These are phyloP conservation scores for Psilocybe mexicana DNA, from an alignment of 1,284 basidiomycete species.

Conservation along the genomic window DNA sequence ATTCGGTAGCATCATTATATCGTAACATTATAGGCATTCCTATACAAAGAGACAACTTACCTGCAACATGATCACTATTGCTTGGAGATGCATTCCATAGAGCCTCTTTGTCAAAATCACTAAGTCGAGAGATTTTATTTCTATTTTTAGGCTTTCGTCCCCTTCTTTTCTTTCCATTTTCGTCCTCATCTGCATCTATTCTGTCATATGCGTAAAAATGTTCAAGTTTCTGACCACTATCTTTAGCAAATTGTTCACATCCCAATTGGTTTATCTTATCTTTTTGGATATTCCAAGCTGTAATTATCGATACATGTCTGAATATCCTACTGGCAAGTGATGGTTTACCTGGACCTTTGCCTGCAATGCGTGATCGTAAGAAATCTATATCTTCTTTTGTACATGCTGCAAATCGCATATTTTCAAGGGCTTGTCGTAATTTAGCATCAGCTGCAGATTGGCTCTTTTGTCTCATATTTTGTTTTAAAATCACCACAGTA, in stretches of 20 bases:
- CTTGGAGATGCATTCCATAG: conserved; percentile 14
- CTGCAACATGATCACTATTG: conserved; percentile 14
- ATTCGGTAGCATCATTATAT: conserved; percentile 36
- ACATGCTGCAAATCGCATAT: conserved; percentile 34
- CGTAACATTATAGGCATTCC: conserved; percentile 42
- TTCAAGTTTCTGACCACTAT: conserved; percentile 23
- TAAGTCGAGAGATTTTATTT: neutral
- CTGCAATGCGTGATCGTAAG: conserved; percentile 22
- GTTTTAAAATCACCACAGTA: conserved; percentile 33
- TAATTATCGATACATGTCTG: conserved; percentile 36
- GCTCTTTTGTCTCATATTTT: conserved; percentile 38
- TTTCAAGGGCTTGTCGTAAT: conserved; percentile 28
- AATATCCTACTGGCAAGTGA: conserved; percentile 24
- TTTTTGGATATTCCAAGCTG: conserved; percentile 31
- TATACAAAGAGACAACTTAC: conserved; percentile 33
- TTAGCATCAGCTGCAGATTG: conserved; percentile 24
- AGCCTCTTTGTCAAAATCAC: neutral
- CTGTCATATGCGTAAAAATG: conserved; percentile 28
- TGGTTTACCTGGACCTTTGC: conserved; percentile 7
- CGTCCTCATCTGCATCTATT: neutral
- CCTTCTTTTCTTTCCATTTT: neutral
- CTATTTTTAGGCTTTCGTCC: conserved; percentile 5
- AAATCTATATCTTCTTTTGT: conserved; percentile 33
- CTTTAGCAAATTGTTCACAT: conserved; percentile 28
- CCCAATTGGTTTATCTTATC: conserved; percentile 34